A percentile compares a stretch with the other conserved stretches of the same genome.
phyloP scores from a whole-genome alignment of 2,329 filamentous ascomycete species.

The Cadophora malorum region DNA sequence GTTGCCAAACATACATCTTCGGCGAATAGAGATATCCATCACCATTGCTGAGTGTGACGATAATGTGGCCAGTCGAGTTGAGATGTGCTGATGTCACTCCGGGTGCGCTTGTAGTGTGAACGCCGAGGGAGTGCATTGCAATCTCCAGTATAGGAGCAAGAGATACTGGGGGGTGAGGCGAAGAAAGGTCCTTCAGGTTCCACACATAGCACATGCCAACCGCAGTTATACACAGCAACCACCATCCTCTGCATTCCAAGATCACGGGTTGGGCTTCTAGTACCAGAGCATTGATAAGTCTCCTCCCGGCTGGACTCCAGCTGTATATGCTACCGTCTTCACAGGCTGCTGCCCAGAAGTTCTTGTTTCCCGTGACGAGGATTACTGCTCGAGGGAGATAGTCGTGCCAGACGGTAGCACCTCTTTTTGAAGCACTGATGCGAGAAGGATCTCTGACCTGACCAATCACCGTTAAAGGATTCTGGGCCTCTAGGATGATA shows the following conservation, averaged over 20 bases:
- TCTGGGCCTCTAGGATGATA: conserved; percentile 85
- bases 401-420: conserved; percentile 88
- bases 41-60: conserved; percentile 92
- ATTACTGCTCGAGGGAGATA: conserved; percentile 86
- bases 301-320: conserved; percentile 90
- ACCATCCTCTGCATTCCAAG: conserved; percentile 86
- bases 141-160: conserved; percentile 88
- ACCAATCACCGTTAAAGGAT: conserved; percentile 67
- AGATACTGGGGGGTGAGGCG: conserved; percentile 88
- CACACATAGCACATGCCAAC: conserved; percentile 91
- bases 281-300: conserved; percentile 83
- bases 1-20: conserved; percentile 89
- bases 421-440: conserved; percentile 81
- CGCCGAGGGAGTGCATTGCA: conserved; percentile 78
- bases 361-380: conserved; percentile 87
- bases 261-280: conserved; percentile 94
- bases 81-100: conserved; percentile 90
- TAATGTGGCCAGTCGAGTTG: conserved; percentile 83
- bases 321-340: conserved; percentile 90
- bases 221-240: conserved; percentile 87
- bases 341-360: conserved; percentile 91
- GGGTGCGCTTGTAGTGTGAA: conserved; percentile 77
- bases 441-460: conserved; percentile 82
- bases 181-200: conserved; percentile 83
- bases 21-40: conserved; percentile 92